phyloP scores from a whole-genome alignment of 768 basidiomycete genomes.

The Pilatotrama ljubarskyi region DNA sequence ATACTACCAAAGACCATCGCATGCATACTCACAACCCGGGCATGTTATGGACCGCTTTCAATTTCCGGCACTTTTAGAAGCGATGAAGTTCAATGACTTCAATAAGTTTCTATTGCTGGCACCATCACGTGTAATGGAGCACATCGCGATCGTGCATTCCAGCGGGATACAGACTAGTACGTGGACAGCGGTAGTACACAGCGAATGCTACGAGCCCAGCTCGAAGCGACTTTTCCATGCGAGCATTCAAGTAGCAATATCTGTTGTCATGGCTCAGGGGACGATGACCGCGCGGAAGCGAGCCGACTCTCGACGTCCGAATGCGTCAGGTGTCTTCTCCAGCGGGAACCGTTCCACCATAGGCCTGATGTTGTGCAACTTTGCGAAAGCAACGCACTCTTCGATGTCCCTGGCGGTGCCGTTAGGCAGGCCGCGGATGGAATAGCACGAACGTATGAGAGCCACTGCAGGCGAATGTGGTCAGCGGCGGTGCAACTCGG shows the following conservation, averaged over 20 bases:
- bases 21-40: too few species aligned
- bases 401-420: slow-evolving; percentile 20
- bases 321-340: slow-evolving; percentile 22
- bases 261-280: slow-evolving; percentile 7
- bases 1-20: too few species aligned
- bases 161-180: too few species aligned
- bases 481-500: background rate
- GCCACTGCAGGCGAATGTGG: background rate
- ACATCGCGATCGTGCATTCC: too few species aligned
- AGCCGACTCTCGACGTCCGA: slow-evolving; percentile 2
- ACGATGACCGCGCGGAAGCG: slow-evolving; percentile 22
- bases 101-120: too few species aligned
- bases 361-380: slow-evolving; percentile 15
- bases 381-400: slow-evolving; percentile 14
- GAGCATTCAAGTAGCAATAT: too few species aligned
- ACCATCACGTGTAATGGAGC: too few species aligned
- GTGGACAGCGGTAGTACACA: too few species aligned
- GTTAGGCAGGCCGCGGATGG: slow-evolving; percentile 23
- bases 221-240: too few species aligned
- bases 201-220: background rate
- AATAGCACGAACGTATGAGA: slow-evolving; percentile 19
- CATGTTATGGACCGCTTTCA: too few species aligned
- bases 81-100: too few species aligned
- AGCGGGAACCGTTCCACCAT: slow-evolving; percentile 23
- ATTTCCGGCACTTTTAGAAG: too few species aligned